phyloP scores from a whole-genome alignment of 805 yeast species.

The Cyberlindnera sargentensis region DNA sequence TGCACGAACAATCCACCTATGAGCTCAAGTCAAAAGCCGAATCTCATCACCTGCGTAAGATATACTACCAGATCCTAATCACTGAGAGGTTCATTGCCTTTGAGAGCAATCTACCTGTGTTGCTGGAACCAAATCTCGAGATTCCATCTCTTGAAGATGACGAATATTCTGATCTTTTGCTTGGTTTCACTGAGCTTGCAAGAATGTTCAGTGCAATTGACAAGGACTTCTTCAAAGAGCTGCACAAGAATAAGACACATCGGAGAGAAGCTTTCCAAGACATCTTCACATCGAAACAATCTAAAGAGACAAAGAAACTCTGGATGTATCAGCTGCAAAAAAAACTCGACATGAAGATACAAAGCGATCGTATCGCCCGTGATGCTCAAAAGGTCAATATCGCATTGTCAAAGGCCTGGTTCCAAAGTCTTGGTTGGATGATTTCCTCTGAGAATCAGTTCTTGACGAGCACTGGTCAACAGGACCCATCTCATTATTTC shows the following conservation, averaged over 20 bases:
- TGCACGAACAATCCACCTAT: constrained; percentile 16
- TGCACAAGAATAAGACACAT: constrained; percentile 13
- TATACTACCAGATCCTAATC: constrained; percentile 17
- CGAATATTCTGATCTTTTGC: constrained; percentile 19
- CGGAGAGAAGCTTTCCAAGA: constrained; percentile 8
- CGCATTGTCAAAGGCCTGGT: constrained; percentile 19
- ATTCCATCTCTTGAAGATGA: constrained; percentile 19
- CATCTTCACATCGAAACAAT: constrained; percentile 10
- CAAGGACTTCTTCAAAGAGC: constrained; percentile 17
- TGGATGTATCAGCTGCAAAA: constrained; percentile 17
- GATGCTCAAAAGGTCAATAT: constrained; percentile 21
- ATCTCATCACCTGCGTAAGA: constrained; percentile 18
- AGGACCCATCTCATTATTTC: constrained; percentile 15
- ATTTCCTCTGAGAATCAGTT: constrained; percentile 17
- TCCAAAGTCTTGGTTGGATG: constrained; percentile 21
- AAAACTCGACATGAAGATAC: constrained; percentile 13
- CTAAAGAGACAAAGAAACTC: constrained; percentile 15
- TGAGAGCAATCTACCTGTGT: constrained; percentile 16
- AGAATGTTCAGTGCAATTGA: constrained; percentile 20
- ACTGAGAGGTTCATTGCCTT: constrained; percentile 20
- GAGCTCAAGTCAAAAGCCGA: constrained; percentile 9
- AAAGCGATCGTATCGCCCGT: constrained; percentile 6
- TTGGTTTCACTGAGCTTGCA: constrained; percentile 19
- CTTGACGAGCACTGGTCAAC: constrained; percentile 9
- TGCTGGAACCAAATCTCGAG: constrained; percentile 19